A percentile compares a stretch with the other conserved stretches of the same genome.
These are phyloP conservation scores for Mycena amicta DNA, from an alignment of 768 basidiomycete species.

Conservation along the genomic window DNA sequence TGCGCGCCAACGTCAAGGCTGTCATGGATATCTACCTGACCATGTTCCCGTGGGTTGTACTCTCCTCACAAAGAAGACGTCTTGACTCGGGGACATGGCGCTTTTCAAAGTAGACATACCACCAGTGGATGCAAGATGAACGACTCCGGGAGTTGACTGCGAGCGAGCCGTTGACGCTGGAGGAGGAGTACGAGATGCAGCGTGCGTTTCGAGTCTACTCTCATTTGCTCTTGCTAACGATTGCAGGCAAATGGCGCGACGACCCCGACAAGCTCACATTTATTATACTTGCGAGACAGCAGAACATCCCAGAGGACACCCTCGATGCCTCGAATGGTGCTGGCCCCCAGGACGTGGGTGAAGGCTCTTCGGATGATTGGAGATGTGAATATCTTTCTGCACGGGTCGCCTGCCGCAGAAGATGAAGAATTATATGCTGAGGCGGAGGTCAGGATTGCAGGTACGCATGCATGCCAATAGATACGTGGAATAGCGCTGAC, in stretches of 20 bases:
- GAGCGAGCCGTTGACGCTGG: conserved; percentile 52
- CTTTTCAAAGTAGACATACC: conserved; percentile 70
- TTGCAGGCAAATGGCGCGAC: conserved; percentile 79
- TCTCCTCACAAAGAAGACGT: neutral
- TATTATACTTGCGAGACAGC: conserved; percentile 68
- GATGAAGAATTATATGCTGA: conserved; percentile 67
- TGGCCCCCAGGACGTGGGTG: conserved; percentile 35
- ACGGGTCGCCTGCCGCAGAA: conserved; percentile 42
- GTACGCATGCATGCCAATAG: too few relatives aligned
- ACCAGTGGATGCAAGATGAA: conserved; percentile 84
- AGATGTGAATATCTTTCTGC: conserved; percentile 90
- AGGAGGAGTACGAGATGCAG: conserved; percentile 88
- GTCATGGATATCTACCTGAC: conserved; percentile 66
- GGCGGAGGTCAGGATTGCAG: conserved; percentile 91
- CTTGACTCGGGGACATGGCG: conserved; percentile 7
- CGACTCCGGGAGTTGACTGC: conserved; percentile 31
- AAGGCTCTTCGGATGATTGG: conserved; percentile 70
- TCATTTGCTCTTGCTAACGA: conserved; percentile 86
- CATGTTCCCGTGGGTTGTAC: conserved; percentile 45
- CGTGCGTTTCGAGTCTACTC: conserved; percentile 77
- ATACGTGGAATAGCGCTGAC: conserved; percentile 42
- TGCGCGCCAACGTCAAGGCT: conserved; percentile 69
- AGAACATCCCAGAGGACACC: conserved; percentile 25
- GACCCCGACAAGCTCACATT: conserved; percentile 94
- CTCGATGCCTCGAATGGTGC: neutral